phyloP scores from a whole-genome alignment of 192 early-diverging fungal species.

The Coemansia sp. region DNA sequence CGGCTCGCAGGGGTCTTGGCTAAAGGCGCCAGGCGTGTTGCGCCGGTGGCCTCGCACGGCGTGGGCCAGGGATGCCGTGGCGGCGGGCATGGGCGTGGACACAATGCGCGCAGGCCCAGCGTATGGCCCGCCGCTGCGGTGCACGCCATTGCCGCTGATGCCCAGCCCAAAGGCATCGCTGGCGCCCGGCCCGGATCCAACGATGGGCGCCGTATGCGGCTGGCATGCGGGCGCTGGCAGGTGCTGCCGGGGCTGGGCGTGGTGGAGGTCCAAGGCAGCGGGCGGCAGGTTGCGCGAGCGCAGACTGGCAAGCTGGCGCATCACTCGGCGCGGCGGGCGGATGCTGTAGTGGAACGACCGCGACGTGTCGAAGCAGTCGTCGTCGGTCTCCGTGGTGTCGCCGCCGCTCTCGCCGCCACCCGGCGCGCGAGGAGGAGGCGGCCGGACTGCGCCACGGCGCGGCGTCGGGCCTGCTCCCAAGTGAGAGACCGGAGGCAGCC shows the following conservation, averaged over 20 bases:
- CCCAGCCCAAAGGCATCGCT: conserved; percentile 31
- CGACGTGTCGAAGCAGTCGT: conserved; percentile 43
- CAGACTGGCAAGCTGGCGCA: conserved; percentile 42
- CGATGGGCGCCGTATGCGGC: conserved; percentile 26
- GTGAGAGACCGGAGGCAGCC: neutral
- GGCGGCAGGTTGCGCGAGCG: conserved; percentile 27
- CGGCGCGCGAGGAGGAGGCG: neutral
- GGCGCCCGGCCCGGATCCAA: neutral
- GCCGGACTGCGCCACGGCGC: neutral
- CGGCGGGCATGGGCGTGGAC: conserved; percentile 33
- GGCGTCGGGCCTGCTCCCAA: neutral
- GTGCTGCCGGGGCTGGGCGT: neutral
- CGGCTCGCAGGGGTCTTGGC: neutral
- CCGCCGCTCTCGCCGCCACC: conserved; percentile 22
- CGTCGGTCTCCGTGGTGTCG: conserved; percentile 53
- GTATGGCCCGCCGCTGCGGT: neutral
- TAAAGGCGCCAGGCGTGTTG: neutral
- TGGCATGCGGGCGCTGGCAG: conserved; percentile 2
- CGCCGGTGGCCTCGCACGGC: neutral
- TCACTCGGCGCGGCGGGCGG: conserved; percentile 37
- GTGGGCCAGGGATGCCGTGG: conserved; percentile 4
- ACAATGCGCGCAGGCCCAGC: conserved; percentile 17
- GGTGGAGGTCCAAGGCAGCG: conserved; percentile 17
- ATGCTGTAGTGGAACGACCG: conserved; percentile 39
- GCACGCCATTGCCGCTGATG: conserved; percentile 6